Base-by-base conservation (phyloP, 2,329 filamentous ascomycete genomes). In the Septoria linicola region DNA sequence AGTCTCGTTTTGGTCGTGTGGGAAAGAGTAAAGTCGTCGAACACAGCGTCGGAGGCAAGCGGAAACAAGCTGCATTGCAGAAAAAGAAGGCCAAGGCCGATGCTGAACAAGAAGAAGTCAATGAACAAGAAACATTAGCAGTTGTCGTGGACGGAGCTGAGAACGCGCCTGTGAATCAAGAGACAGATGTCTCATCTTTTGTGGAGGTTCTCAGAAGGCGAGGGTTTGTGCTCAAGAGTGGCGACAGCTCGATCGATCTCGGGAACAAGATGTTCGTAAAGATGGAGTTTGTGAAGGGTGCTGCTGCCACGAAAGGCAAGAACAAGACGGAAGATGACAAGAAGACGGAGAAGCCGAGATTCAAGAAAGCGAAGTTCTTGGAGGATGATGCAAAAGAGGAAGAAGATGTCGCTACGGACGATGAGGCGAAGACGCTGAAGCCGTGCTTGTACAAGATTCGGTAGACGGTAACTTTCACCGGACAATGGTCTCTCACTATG, bases 261-360 rank as follows among this genome's bases (percentile, higher is more conserved):
- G 81, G 80, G 49, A 99, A 99, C 73, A 95, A 87, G 74, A 99
- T 99, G 93, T 99, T 99, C 75, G 92, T 97, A 61, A 89, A 87
- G 73, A 92, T 99, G 89, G 83, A 87, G 63, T 99, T 99, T 71
- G 77, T 91, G 63, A 99, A 97, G 75, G 83, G 80, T n/a, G 83
- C 82, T 16, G 75, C 82, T 37, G 87, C 91, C 0, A 78, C 78
- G 2, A 85, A 83, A 67, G 90, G 90, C 19, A 95, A 95, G 74
- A 82, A 86, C 58, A 65, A 68, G 34, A 71, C 69, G 20, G 73
- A 65, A 44, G 64, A 66, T 61, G 71, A 59, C 64, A 68, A 64
- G 49, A 67, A 51, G 53, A 52, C 49, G 4, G 52, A 63, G 58
- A 57, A 66, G 61, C 57, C 59, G 64, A 77, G 72, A 63, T 56